These are phyloP conservation scores for Piper betle DNA, from an alignment of 164 flowering plant genomes.

Conservation along the genomic window DNA sequence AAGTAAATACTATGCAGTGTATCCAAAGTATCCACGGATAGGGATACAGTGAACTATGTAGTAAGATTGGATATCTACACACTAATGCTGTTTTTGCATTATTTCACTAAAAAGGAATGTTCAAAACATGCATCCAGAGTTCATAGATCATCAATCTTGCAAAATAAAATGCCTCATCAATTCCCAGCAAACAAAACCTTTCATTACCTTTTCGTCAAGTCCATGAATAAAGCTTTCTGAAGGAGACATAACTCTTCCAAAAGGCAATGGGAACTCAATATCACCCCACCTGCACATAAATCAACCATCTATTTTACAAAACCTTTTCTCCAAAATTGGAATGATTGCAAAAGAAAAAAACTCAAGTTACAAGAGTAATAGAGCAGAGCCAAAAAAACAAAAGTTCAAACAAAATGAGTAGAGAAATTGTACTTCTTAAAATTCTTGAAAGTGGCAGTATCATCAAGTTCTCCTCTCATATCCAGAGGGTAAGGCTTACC, in stretches of 20 bases:
- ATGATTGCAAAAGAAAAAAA: not conserved
- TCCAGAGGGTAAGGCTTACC: conserved; percentile 85
- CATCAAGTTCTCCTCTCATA: conserved; percentile 92
- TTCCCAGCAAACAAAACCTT: too few relatives aligned
- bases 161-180: not conserved
- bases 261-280: conserved; percentile 78
- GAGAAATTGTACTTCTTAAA: conserved; percentile 53
- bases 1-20: too few relatives aligned
- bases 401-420: not conserved
- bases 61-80: too few relatives aligned
- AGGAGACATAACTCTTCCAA: conserved; percentile 83
- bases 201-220: conserved; percentile 71
- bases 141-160: too few relatives aligned
- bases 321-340: too few relatives aligned
- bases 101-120: too few relatives aligned
- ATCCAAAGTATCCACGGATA: too few relatives aligned
- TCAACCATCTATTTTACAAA: too few relatives aligned
- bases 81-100: too few relatives aligned
- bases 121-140: not conserved
- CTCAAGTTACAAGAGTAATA: not conserved
- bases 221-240: conserved; percentile 68
- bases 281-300: conserved; percentile 59
- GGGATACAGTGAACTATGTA: too few relatives aligned
- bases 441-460: conserved; percentile 88
- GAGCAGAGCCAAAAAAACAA: not conserved